phyloP scores from a whole-genome alignment of 1,284 basidiomycete species.

The Sanghuangporus sanghuang region DNA sequence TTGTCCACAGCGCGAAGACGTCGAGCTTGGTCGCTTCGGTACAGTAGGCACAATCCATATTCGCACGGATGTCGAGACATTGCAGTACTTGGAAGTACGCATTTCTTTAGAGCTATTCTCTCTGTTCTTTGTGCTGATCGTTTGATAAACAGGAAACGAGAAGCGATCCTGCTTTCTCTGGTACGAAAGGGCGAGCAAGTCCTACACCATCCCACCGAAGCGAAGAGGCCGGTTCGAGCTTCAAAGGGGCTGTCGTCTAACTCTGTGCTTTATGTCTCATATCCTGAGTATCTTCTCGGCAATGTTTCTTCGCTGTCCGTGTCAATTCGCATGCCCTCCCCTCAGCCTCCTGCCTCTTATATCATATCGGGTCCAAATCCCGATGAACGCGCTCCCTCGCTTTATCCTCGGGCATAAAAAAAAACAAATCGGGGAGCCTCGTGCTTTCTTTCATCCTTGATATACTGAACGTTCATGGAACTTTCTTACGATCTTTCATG shows the following conservation, averaged over 20 bases:
- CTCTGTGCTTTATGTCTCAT: neutral
- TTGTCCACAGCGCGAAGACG: conserved; percentile 2
- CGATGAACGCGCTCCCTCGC: too few species aligned
- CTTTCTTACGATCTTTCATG: too few species aligned
- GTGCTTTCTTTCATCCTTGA: too few species aligned
- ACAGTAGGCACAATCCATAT: conserved; percentile 8
- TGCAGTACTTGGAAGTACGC: conserved; percentile 6
- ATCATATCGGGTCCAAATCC: too few species aligned
- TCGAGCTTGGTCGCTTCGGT: conserved; percentile 6
- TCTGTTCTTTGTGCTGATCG: neutral
- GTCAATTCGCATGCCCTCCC: too few species aligned
- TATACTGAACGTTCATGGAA: too few species aligned
- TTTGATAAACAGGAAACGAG: neutral
- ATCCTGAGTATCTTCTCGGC: too few species aligned
- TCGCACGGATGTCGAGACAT: conserved; percentile 10
- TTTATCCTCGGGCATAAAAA: too few species aligned
- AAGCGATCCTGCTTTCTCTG: neutral
- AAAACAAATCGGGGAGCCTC: too few species aligned
- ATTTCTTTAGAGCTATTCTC: neutral
- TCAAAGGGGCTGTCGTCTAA: neutral
- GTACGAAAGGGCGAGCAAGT: neutral
- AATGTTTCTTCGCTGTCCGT: too few species aligned
- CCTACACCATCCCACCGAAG: neutral
- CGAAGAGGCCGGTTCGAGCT: neutral
- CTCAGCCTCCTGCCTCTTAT: too few species aligned